phyloP scores from a whole-genome alignment of 2,329 filamentous ascomycete species.

The Colletotrichum viniferum region DNA sequence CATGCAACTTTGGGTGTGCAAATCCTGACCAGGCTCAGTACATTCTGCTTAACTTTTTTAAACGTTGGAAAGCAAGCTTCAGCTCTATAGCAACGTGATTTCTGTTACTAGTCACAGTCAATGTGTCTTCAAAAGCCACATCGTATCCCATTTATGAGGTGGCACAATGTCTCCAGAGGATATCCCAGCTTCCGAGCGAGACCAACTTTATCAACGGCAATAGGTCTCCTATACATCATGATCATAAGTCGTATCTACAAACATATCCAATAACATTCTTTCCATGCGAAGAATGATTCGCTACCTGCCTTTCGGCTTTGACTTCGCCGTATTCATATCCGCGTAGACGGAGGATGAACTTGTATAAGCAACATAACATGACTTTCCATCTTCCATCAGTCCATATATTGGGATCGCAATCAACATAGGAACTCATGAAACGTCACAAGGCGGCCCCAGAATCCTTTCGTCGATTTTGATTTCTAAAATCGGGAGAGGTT shows the following conservation, averaged over 20 bases:
- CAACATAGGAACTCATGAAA: too few relatives aligned
- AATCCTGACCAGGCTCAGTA: too few relatives aligned
- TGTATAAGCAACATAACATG: background rate
- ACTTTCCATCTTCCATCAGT: background rate
- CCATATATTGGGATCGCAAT: too few relatives aligned
- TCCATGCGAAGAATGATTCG: background rate
- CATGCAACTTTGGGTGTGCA: fast-evolving
- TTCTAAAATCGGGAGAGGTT: too few relatives aligned
- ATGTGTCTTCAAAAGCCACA: fast-evolving
- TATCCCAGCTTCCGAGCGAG: background rate
- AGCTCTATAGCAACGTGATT: background rate
- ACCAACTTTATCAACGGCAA: background rate
- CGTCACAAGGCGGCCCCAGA: too few relatives aligned
- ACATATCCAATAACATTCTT: background rate
- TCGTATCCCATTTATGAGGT: background rate
- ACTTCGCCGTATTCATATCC: background rate
- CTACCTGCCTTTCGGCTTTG: background rate
- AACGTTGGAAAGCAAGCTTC: background rate
- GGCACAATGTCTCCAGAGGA: too few relatives aligned
- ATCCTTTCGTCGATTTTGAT: too few relatives aligned
- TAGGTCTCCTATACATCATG: background rate
- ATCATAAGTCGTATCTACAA: background rate
- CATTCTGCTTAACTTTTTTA: background rate
- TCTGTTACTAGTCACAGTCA: fast-evolving
- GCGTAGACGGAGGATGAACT: background rate